Percentiles rank a stretch among this genome's conserved stretches.
Conservation (phyloP, 2,329 filamentous ascomycete genomes). For the Fusarium miscanthi region DNA sequence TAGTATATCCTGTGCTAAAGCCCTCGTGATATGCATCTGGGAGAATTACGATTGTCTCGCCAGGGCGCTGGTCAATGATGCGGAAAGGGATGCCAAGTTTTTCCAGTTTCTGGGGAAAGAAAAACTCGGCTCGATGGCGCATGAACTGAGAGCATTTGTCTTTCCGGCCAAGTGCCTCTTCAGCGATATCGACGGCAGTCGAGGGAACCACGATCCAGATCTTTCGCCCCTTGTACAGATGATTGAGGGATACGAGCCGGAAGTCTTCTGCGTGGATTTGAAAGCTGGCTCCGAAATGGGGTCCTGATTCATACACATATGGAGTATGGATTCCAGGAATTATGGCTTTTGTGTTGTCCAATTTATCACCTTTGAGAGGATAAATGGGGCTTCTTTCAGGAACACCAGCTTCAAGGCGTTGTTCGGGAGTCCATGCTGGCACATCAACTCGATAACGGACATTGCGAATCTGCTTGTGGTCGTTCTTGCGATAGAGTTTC, state of each 20-base stretch:
- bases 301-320: constrained; percentile 55
- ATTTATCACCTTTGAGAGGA: constrained; percentile 51
- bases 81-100: constrained; percentile 53
- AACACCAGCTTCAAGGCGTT: constrained; percentile 51
- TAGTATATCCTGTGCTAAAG: constrained; percentile 56
- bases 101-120: constrained; percentile 55
- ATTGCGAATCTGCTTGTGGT: constrained; percentile 51
- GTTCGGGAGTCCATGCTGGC: constrained; percentile 52
- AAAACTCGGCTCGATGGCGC: constrained; percentile 55
- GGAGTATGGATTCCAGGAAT: constrained; percentile 56
- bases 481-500: constrained; percentile 51
- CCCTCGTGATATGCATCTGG: constrained; percentile 56
- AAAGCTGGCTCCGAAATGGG: constrained; percentile 54
- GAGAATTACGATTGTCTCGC: constrained; percentile 54
- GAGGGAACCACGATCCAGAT: constrained; percentile 55
- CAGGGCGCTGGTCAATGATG: constrained; percentile 53
- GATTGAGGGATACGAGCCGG: constrained; percentile 53
- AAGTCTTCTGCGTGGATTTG: constrained; percentile 56
- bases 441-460: constrained; percentile 54
- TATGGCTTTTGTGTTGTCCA: constrained; percentile 52
- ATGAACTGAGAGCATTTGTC: constrained; percentile 54
- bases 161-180: constrained; percentile 49
- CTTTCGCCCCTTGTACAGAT: constrained; percentile 54
- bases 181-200: constrained; percentile 50
- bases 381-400: constrained; percentile 53